Base-by-base conservation (phyloP, 768 basidiomycete species). In the Trametes meyenii region DNA sequence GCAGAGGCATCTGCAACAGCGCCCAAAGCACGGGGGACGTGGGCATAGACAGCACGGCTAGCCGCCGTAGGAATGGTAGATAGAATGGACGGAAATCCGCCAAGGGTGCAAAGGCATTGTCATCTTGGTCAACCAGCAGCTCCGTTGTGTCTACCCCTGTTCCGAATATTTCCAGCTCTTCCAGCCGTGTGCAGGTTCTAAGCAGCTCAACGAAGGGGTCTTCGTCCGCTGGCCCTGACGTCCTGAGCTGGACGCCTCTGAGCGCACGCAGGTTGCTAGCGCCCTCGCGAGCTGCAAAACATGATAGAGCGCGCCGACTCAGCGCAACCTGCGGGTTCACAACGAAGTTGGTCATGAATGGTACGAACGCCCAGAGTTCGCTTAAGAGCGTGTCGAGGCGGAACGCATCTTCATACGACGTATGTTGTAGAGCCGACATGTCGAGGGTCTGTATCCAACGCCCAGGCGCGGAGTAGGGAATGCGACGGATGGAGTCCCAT, bases 401-500 rank as follows among this genome's bases (percentile, higher is more conserved):
- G 50, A 88, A 78, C 24, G 80, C 76, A 54, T 87, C 80, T 10
- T 78, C 73, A 64, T 79, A 76, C 24, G 81, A 76, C 48, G 68
- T 70, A 66, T 76, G 78, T 45, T 71, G 66, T 36, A 91, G 66
- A 21, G 75, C 72, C 5, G 90, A 86, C 6, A 97, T 75, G 72
- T 96, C 89, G 23, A 97, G 78, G 11, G 71, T 73, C 60, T 87
- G 88, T 1, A 96, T 85, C 89, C 92, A 96, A 70, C 94, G 82
- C 29, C 94, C 94, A 1, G 94, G 94, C 0, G 89, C 83, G 4
- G 93, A 95, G 68, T 89, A 90, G 0, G 91, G 91, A 65, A 91
- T 93, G 51, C 94, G 83, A 53, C 91, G 85, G 58, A 96, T 86
- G 45, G 92, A 90, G 68, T 94, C 92, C 94, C 94, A 96, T 69